phyloP scores from a whole-genome alignment of 2,329 filamentous ascomycete species.

The Arthrobotrys sphaeroides region DNA sequence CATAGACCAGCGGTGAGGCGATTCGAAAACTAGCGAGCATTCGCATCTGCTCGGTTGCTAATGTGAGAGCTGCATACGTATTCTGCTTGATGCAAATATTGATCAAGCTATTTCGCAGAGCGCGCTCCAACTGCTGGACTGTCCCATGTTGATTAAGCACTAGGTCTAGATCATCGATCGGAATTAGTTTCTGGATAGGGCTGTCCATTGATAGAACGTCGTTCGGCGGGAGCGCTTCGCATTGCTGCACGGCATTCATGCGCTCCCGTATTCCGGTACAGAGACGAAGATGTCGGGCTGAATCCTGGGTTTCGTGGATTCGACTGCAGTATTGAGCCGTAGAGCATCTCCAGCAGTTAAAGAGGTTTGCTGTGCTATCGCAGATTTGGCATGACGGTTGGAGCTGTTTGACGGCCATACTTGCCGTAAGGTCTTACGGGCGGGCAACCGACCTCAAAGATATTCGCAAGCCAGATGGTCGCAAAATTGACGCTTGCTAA shows the following conservation, averaged over 20 bases:
- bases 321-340: conserved; percentile 27
- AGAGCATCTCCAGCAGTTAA: conserved; percentile 6
- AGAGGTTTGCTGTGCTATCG: background rate
- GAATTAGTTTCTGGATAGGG: background rate
- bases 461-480: too few species aligned
- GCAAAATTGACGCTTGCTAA: too few species aligned
- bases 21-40: background rate
- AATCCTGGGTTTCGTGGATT: background rate
- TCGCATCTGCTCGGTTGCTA: conserved; percentile 1
- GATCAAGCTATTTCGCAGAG: background rate
- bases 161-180: background rate
- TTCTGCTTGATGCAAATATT: background rate
- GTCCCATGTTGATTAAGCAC: background rate
- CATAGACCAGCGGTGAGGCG: background rate
- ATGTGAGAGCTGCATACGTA: conserved; percentile 1
- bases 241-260: background rate
- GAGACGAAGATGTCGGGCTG: background rate
- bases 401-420: background rate
- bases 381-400: conserved; percentile 17
- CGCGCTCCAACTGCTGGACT: background rate
- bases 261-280: conserved; percentile 14
- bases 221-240: background rate
- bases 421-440: background rate
- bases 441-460: too few species aligned
- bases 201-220: background rate